Evolutionary conservation across 257 asterid species (phyloP).

Genomic region (Verbascum thapsus): DNA sequence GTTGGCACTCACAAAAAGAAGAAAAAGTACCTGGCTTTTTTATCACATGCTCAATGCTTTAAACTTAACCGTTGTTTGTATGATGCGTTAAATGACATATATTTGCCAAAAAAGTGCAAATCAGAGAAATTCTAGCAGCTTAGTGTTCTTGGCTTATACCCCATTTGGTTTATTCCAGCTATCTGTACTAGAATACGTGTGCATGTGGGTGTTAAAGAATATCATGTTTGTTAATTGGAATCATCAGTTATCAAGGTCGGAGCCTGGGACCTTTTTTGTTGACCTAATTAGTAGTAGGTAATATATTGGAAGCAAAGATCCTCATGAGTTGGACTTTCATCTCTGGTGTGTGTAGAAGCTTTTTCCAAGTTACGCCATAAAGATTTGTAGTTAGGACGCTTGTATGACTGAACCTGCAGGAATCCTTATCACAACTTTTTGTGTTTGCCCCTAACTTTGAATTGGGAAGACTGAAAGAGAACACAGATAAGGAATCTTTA

Average conservation of each 20-base stretch:
- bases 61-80: too few species aligned
- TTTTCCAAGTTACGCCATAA: slow-evolving; percentile 1
- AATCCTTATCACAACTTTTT: background rate
- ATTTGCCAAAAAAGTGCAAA: background rate
- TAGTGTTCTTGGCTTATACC: background rate
- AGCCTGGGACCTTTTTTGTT: slow-evolving; percentile 6
- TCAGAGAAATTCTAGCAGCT: background rate
- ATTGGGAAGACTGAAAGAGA: slow-evolving; percentile 15
- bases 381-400: slow-evolving; percentile 1
- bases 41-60: background rate
- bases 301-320: background rate
- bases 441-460: background rate
- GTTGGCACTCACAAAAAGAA: background rate
- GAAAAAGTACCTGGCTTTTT: background rate
- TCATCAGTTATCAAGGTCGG: slow-evolving; percentile 9
- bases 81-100: too few species aligned
- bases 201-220: slow-evolving; percentile 1
- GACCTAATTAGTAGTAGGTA: background rate
- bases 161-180: slow-evolving; percentile 1
- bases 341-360: slow-evolving; percentile 2
- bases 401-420: background rate
- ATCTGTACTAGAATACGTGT: background rate
- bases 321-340: background rate
- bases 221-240: slow-evolving; percentile 7
- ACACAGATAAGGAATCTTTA: background rate